Base-by-base conservation (phyloP, 345 rosid genomes). In the Eucalyptus cladocalyx region DNA sequence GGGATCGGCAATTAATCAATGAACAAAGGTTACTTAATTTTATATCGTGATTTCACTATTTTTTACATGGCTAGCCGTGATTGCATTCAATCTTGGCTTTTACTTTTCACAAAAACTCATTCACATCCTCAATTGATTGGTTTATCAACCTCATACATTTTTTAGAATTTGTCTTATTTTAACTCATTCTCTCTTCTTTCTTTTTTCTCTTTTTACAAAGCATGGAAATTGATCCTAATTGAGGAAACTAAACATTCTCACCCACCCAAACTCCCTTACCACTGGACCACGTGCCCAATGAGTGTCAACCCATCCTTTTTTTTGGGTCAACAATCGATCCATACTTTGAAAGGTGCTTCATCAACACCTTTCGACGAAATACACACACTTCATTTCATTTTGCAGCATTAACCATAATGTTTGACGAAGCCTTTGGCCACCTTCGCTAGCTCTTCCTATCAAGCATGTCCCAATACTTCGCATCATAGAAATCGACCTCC, bases 221-320 rank as follows among this genome's bases (percentile, higher is more conserved):
- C 6, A 56, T 5, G 62, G 0, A 56, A 56, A 26, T 56, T 3
- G 13, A 56, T 10, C 1, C 0, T 5, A 3, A 56, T 10, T 0
- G 0, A 23, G 24, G 2, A 56, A 56, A 56, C 62, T 56, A 56
- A 56, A 56, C 14, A 56, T 56, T 24, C 14, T 56, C 62, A 56
- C 13, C 30, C 62, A 11, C 3, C 62, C 6, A 23, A 53, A 8
- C 10, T 53, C 26, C 1, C 58, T 53, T 19, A 19, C 26, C 58
- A 21, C 26, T 53, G 8, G 58, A 26, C 58, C 11, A 0, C 1
- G 11, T 53, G 58, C 26, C 58, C 4, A 53, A 2, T 53, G 26
- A 53, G 26, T 8, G 26, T 53, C 58, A 53, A 53, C 26, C 26
- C 58, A 53, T 53, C 56, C 56, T 53, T 26, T 58, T 23, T 26